Percentiles rank a stretch among this genome's conserved stretches.
These are phyloP conservation scores for Huntiella abstrusa DNA, from an alignment of 2,329 filamentous ascomycete genomes.

Conservation along the genomic window DNA sequence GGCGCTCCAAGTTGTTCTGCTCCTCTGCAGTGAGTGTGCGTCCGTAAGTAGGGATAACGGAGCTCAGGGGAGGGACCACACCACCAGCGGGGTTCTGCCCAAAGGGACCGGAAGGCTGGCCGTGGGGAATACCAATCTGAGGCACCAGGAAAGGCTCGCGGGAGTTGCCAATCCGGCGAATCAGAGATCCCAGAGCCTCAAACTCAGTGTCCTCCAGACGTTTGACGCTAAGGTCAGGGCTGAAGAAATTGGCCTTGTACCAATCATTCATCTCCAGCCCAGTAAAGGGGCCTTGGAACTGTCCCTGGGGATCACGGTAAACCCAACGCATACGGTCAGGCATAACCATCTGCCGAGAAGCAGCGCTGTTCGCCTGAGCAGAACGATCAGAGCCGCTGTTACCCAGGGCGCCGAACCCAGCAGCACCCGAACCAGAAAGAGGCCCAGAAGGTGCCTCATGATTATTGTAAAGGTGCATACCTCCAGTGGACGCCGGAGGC, in stretches of 20 bases:
- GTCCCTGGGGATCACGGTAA: conserved; percentile 84
- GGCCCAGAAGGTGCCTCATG: conserved; percentile 12
- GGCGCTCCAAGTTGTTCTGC: conserved; percentile 86
- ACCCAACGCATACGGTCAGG: conserved; percentile 98
- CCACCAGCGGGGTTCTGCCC: conserved; percentile 33
- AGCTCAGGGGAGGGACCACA: conserved; percentile 74
- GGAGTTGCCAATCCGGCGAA: conserved; percentile 89
- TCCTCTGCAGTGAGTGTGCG: conserved; percentile 93
- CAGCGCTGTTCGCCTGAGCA: conserved; percentile 28
- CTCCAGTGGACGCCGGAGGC: conserved; percentile 16
- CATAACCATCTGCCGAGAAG: conserved; percentile 92
- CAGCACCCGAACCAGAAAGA: not conserved
- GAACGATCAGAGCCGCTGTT: conserved; percentile 24
- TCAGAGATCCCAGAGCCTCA: conserved; percentile 84
- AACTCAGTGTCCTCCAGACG: conserved; percentile 88
- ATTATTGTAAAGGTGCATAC: conserved; percentile 15
- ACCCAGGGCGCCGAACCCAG: conserved; percentile 2
- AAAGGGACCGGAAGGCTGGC: conserved; percentile 41
- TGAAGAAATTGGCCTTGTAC: conserved; percentile 98
- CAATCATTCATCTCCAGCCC: conserved; percentile 98
- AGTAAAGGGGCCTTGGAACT: conserved; percentile 84
- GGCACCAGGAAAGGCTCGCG: conserved; percentile 93
- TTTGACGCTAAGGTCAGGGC: conserved; percentile 81
- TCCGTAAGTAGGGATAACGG: conserved; percentile 88
- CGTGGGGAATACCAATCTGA: conserved; percentile 88